Evolutionary conservation across 805 yeast genomes (phyloP).

Genomic region (Wickerhamomyces xylosicus): DNA sequence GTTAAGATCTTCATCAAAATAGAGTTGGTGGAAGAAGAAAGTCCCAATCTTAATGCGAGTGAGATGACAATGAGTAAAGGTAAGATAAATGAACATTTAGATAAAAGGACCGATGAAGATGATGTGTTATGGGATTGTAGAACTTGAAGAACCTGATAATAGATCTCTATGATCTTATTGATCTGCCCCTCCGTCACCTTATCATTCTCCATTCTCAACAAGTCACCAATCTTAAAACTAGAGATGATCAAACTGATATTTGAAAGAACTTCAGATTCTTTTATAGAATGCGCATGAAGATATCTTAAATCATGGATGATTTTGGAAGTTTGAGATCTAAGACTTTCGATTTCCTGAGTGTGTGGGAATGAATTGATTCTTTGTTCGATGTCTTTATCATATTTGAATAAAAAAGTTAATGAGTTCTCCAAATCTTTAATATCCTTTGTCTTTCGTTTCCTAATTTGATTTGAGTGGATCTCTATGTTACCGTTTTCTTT

Average conservation of each 20-base stretch:
- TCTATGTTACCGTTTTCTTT: no score
- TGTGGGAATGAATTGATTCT: no score
- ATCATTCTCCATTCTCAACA: constrained; percentile 7
- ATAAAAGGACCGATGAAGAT: constrained; percentile 4
- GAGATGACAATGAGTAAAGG: constrained; percentile 18
- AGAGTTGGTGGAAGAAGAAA: constrained; percentile 3
- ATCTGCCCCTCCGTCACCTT: constrained; percentile 5
- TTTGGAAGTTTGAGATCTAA: no score
- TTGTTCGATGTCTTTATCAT: no score
- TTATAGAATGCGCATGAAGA: no score
- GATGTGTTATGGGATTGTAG: constrained; percentile 4
- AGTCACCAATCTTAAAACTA: constrained; percentile 7
- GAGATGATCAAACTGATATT: constrained; percentile 11
- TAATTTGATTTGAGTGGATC: no score
- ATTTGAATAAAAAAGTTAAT: no score
- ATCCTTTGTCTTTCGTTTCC: no score
- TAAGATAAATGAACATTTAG: constrained; percentile 11
- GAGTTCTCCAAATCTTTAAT: no score
- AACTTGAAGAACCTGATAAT: constrained; percentile 7
- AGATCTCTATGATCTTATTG: constrained; percentile 6
- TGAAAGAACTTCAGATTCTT: no score
- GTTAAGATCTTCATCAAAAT: constrained; percentile 10
- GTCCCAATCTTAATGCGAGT: constrained; percentile 12
- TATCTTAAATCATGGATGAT: no score
- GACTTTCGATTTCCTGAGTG: no score